Evolutionary conservation across 2,329 filamentous ascomycete species (phyloP), one percentile per base, ranked within the genome.

Genomic region (Aureobasidium sp.): DNA sequence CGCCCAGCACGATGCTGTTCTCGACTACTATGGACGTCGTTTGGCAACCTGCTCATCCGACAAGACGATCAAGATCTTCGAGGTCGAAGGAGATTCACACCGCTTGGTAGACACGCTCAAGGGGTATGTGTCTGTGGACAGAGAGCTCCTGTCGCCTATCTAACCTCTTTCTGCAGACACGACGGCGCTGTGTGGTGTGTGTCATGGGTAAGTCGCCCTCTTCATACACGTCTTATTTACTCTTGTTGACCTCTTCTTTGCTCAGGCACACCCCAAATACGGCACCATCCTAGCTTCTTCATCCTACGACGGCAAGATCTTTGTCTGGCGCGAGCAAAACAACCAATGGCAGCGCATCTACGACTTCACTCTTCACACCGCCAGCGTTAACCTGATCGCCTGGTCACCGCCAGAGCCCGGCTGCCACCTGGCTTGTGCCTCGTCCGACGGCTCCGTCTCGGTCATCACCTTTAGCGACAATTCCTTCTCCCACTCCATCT

Each of bases 1-100:
- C 70, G 44, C 69, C 91, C 70, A 80, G 93, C 94, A 99, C 77
- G 94, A 99, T 84, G 94, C 94, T 67, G 93, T 96, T 67, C 87
- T 99, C 73, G 94, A 99, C 76, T 99, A 97, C 81, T 99, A 97
- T 77, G 94, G 94, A 72, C 87, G 94, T 68, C 89, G 93, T 72
- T 86, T 99, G 69, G 94, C 94, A 65, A 99, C 94, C 67, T 97
- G 94, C 78, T 97, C 92, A 39, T 97, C 93, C 67, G 94, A 99
- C 78, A 92, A 94, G 74, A 97, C 93, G 52, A 96, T 99, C 81
- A 97, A 97, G 81, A 97, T 99, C 73, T 99, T 97, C 73, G 94
- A 99, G 77, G 88, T 99, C 61, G 93, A 97, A 71, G 91, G 91
- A 71, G 92, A 97, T 69, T 84, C 88, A 68, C 93, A 99, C 77